Percentiles rank a stretch among this genome's conserved stretches.
Conservation (phyloP, 1,139 yeast species). For the Geotrichum histeridarum region DNA sequence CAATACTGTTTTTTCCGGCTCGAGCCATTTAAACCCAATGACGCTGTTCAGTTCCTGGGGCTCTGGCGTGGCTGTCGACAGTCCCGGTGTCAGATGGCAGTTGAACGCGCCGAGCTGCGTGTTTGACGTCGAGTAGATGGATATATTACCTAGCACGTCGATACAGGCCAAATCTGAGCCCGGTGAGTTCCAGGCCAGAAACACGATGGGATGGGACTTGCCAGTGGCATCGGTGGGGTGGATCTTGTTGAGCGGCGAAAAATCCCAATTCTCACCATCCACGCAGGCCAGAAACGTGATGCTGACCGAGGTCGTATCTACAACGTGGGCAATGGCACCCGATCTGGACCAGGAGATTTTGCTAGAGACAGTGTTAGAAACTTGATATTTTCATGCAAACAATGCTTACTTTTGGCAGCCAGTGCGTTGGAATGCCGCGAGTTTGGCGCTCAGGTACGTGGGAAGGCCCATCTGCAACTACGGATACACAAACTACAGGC, state of each 20-base stretch:
- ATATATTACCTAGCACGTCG: slow-evolving; percentile 40
- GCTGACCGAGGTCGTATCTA: slow-evolving; percentile 39
- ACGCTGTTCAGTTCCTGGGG: slow-evolving; percentile 35
- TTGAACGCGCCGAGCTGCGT: slow-evolving; percentile 26
- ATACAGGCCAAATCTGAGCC: slow-evolving; percentile 44
- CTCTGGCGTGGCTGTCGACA: slow-evolving; percentile 20
- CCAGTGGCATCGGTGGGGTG: slow-evolving; percentile 24
- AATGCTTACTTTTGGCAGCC: slow-evolving; percentile 14
- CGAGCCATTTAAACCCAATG: slow-evolving; percentile 63
- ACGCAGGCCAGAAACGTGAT: slow-evolving; percentile 60
- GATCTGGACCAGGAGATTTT: slow-evolving; percentile 67
- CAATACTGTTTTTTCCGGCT: slow-evolving; percentile 54
- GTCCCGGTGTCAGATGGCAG: slow-evolving; percentile 27
- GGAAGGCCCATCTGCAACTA: slow-evolving; percentile 6
- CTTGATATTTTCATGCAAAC: too few species aligned
- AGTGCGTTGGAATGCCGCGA: slow-evolving; percentile 13
- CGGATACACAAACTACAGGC: too few species aligned
- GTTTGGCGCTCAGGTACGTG: slow-evolving; percentile 7
- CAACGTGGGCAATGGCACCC: slow-evolving; percentile 64
- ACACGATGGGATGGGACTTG: slow-evolving; percentile 31
- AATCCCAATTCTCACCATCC: slow-evolving; percentile 61
- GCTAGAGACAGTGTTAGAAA: slow-evolving; percentile 22
- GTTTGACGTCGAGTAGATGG: slow-evolving; percentile 32
- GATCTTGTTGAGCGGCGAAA: slow-evolving; percentile 49
- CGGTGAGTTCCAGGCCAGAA: slow-evolving; percentile 41